A percentile compares a stretch with the other conserved stretches of the same genome.
Evolutionary conservation across 306 rosid genomes (phyloP).

Genomic region (Acmispon strigosus): DNA sequence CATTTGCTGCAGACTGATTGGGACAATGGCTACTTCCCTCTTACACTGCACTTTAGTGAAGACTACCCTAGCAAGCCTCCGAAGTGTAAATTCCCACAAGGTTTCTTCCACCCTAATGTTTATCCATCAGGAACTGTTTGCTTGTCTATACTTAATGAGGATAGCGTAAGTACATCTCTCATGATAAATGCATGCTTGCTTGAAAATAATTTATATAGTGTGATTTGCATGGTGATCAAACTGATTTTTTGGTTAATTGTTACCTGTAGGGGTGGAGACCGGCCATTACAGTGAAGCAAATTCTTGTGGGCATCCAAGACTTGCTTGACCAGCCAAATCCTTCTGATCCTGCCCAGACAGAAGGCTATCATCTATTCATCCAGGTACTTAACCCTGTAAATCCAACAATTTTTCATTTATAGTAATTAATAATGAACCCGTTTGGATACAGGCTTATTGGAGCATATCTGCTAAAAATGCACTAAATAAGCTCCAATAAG

Average conservation of each 20-base stretch:
- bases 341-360: conserved; percentile 95
- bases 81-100: conserved; percentile 89
- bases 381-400: conserved; percentile 45
- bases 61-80: conserved; percentile 99
- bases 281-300: conserved; percentile 96
- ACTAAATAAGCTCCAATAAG: no score
- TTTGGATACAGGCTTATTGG: no score
- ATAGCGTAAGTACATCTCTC: conserved; percentile 63
- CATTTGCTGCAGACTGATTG: conserved; percentile 80
- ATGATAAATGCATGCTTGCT: background rate
- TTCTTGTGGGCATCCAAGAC: conserved; percentile 96
- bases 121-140: conserved; percentile 97
- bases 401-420: background rate
- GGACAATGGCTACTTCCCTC: conserved; percentile 96
- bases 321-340: conserved; percentile 94
- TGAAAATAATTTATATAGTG: background rate
- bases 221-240: background rate
- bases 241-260: background rate
- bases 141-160: conserved; percentile 94
- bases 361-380: conserved; percentile 94
- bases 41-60: conserved; percentile 89
- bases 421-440: background rate
- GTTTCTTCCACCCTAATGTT: conserved; percentile 96
- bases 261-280: conserved; percentile 94
- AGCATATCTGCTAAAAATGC: no score